These are phyloP conservation scores for Tolypocladium guangdongense DNA, from an alignment of 2,329 filamentous ascomycete genomes.

Conservation along the genomic window DNA sequence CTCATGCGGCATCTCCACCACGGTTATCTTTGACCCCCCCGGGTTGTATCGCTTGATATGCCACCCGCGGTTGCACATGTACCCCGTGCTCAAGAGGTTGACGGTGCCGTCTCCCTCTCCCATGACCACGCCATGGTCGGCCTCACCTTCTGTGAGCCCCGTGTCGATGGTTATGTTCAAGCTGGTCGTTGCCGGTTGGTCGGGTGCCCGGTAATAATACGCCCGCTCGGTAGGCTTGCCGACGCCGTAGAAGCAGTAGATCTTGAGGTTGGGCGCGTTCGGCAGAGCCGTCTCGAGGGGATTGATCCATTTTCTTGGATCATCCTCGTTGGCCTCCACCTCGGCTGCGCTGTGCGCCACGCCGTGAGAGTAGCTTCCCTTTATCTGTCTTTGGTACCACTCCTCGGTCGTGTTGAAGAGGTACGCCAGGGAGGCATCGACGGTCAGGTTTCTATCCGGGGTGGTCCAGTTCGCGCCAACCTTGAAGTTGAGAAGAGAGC, in stretches of 20 bases:
- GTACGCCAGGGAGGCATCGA: conserved; percentile 66
- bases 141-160: conserved; percentile 42
- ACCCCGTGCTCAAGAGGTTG: conserved; percentile 80
- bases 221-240: conserved; percentile 88
- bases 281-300: conserved; percentile 83
- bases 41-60: conserved; percentile 90
- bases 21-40: conserved; percentile 66
- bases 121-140: conserved; percentile 87
- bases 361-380: conserved; percentile 73
- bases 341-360: conserved; percentile 69
- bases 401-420: conserved; percentile 67
- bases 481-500: conserved; percentile 78
- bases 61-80: conserved; percentile 97
- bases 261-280: conserved; percentile 77
- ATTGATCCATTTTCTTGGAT: conserved; percentile 83
- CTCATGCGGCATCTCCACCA: conserved; percentile 94
- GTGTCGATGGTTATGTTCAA: conserved; percentile 69
- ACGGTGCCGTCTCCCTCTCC: conserved; percentile 96
- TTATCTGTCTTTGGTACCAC: conserved; percentile 73
- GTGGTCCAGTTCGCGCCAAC: conserved; percentile 51
- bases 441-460: conserved; percentile 66
- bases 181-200: conserved; percentile 51
- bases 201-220: conserved; percentile 74
- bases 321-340: conserved; percentile 72
- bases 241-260: conserved; percentile 95